Conservation (phyloP, 129 eudicot species). For the Sambucus nigra region DNA sequence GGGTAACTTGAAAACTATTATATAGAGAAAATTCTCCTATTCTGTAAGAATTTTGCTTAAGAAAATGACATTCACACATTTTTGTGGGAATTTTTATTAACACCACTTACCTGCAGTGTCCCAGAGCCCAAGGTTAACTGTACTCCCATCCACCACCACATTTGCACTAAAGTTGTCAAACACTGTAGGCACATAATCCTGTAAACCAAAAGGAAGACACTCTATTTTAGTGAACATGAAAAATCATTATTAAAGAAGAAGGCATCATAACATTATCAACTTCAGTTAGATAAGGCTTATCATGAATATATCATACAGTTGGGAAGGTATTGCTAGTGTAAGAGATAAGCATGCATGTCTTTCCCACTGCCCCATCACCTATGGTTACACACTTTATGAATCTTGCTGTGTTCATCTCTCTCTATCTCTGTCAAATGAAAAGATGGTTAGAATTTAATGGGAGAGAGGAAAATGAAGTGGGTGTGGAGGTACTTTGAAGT, state of each 20-base stretch:
- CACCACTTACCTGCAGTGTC: conserved; percentile 86
- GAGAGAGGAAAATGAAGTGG: conserved; percentile 13
- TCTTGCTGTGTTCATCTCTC: conserved; percentile 33
- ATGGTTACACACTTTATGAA: conserved; percentile 53
- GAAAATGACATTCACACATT: no score
- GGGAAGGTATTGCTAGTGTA: conserved; percentile 53
- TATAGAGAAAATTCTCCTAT: no score
- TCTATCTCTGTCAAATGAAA: background rate
- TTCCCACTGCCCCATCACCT: conserved; percentile 50
- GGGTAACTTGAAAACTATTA: no score
- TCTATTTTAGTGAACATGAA: background rate
- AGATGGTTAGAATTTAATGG: background rate
- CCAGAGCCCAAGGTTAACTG: conserved; percentile 87
- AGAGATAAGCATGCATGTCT: conserved; percentile 54
- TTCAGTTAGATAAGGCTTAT: background rate
- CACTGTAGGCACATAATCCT: conserved; percentile 93
- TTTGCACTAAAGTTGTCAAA: conserved; percentile 85
- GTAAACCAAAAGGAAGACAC: background rate
- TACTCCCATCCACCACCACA: conserved; percentile 79
- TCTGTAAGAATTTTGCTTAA: no score
- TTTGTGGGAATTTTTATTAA: no score
- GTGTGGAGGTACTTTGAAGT: conserved; percentile 9
- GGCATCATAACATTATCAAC: no score
- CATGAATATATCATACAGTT: conserved; percentile 21
- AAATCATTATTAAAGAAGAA: background rate